Evolutionary conservation across 2,329 filamentous ascomycete species (phyloP), one percentile per base, ranked within the genome.

Genomic region (Hyphodiscus sp.): DNA sequence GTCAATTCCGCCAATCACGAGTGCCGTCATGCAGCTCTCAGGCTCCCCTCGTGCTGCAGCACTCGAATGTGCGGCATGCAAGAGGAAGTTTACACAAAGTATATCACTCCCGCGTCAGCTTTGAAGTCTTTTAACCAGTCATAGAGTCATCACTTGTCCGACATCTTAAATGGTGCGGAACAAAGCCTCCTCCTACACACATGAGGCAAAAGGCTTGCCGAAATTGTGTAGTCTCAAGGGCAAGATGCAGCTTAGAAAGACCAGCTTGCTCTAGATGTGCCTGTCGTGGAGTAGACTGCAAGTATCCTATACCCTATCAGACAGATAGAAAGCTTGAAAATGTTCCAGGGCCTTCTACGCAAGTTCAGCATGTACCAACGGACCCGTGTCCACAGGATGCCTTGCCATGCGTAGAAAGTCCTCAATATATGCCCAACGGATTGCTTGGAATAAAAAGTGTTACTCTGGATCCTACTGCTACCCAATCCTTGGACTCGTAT

Each of bases 131-230:
- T 49, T 54, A 11, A 54, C 29, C 0, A 13, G 8, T 16, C 23
- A 20, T 26, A 58, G 56, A 58, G 44, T 55, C 56, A 5, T 56
- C 54, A 7, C 42, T 58, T 2, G 47, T 56, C 6, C 49, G 56
- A 19, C 54, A 58, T 42, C 30, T 45, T 8, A 58, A 56, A 26
- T 41, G 51, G 41, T 58, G 56, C 41, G 52, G 50, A 26, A 42
- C 46, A 29, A 53, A 50, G 20, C 44, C 47, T 19, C 29, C 23
- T 44, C 51, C 47, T 45, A 26, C 23, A 26, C 23, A 26, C 23
- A 13, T 53, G 11, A 48, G 54, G 30, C 64, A 66, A 49, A 67
- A 67, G 49, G 61, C 65, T 20, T 68, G 66, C 38, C 61, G 58
- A 19, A 56, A 52, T 23, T 67, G 65, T 51, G 62, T 61, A 13